Base-by-base conservation (phyloP, 2,329 filamentous ascomycete genomes). In the Talaromyces pinophilus region DNA sequence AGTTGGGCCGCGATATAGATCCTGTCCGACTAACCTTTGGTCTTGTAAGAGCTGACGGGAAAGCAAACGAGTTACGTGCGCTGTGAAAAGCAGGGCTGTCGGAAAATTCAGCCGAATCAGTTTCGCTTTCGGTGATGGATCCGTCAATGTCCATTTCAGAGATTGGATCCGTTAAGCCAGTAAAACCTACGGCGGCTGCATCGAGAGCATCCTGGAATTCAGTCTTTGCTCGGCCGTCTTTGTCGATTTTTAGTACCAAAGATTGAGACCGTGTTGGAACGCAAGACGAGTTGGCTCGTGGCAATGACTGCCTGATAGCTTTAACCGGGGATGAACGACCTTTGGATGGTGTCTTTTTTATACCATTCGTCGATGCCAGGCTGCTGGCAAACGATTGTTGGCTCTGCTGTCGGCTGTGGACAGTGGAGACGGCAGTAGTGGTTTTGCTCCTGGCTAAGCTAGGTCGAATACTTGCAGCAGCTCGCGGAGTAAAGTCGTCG, bases 191-290 rank as follows among this genome's bases (percentile, higher is more conserved):
- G 17, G 72, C 69, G n/a, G 30, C 40, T 30, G 17, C 10, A 7
- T 33, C 38, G 17, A 33, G 40, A 17, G 79, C 70, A 6, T 78
- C 67, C 63, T 78, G 77, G 73, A 81, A 79, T 66, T 82, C 79
- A 4, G 81, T 79, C 71, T 80, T 83, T 33, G 82, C 82, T 64
- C 81, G 74, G 15, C 82, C 82, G 69, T 82, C 81, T 59, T 79
- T 78, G 66, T 81, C 81, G 67, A 84, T 82, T n/a, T 77, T 79
- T 25, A 84, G 74, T 5, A 82, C 76, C 19, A 84, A 72, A 6
- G 80, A 81, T 40, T 76, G 76, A 25, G 80, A 78, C 2, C 77
- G 78, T 50, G 71, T 71, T 42, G 78, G 74, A 30, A 78, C 55
- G 6, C 68, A 65, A 7, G 73, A 67, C 17, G 78, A 78, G 64